Conservation (phyloP, 1,139 yeast genomes). For the Kluyveromyces marxianus region DNA sequence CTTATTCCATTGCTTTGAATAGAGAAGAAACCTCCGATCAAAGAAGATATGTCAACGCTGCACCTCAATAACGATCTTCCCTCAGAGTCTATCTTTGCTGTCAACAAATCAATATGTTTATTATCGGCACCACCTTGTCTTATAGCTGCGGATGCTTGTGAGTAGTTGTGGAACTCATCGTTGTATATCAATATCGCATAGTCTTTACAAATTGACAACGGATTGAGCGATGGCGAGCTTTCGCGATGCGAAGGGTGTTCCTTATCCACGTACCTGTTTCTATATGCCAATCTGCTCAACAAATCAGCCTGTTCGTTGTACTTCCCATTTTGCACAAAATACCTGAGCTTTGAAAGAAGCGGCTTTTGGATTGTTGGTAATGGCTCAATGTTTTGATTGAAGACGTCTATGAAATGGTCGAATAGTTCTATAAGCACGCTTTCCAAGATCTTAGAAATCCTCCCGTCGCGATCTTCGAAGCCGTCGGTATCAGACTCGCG, state of each 20-base stretch:
- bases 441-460: constrained; percentile 14
- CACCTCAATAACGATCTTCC: constrained; percentile 33
- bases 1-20: constrained; percentile 47
- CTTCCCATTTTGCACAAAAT: constrained; percentile 20
- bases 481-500: constrained; percentile 8
- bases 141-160: constrained; percentile 32
- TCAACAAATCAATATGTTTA: constrained; percentile 26
- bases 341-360: constrained; percentile 23
- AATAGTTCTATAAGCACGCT: constrained; percentile 23
- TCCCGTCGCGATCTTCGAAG: constrained; percentile 8
- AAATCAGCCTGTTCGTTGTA: constrained; percentile 17
- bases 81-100: constrained; percentile 31
- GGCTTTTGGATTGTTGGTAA: constrained; percentile 27
- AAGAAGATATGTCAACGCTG: constrained; percentile 20
- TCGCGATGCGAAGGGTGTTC: not conserved
- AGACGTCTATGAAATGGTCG: constrained; percentile 30
- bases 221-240: not conserved
- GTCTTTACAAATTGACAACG: constrained; percentile 17
- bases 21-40: constrained; percentile 29
- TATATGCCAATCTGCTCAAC: constrained; percentile 19
- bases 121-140: constrained; percentile 32
- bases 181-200: constrained; percentile 59
- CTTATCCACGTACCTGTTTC: constrained; percentile 14
- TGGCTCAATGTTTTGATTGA: constrained; percentile 30
- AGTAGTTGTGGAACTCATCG: constrained; percentile 60